These are phyloP conservation scores for Suillus brevipes DNA, from an alignment of 768 basidiomycete genomes.

Conservation along the genomic window DNA sequence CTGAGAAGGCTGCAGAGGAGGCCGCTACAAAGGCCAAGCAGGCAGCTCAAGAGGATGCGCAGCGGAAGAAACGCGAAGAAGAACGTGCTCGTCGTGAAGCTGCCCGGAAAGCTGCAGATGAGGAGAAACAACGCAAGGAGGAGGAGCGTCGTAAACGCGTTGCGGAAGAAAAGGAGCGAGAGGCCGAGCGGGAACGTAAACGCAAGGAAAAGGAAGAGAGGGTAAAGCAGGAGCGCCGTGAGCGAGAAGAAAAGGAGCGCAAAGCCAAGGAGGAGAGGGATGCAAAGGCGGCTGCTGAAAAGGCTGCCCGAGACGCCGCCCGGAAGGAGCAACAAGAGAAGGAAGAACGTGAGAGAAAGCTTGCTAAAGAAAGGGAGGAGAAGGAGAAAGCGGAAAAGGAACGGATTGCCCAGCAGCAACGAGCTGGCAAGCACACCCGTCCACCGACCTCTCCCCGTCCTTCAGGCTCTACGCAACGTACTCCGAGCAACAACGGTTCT, in stretches of 20 bases:
- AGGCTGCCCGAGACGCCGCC: conserved; percentile 40
- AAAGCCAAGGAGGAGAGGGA: conserved; percentile 67
- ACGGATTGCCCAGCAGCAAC: conserved; percentile 46
- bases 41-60: conserved; percentile 76
- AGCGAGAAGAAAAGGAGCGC: conserved; percentile 64
- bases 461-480: conserved; percentile 49
- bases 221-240: conserved; percentile 47
- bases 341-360: conserved; percentile 67
- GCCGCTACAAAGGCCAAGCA: conserved; percentile 76
- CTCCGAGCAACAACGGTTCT: conserved; percentile 47
- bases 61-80: conserved; percentile 81
- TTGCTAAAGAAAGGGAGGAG: conserved; percentile 64
- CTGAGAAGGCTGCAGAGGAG: conserved; percentile 86
- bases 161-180: conserved; percentile 79
- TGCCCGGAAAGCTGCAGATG: conserved; percentile 72
- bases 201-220: conserved; percentile 75
- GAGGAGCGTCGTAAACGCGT: conserved; percentile 79
- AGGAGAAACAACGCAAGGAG: conserved; percentile 80
- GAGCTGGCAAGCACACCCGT: conserved; percentile 46
- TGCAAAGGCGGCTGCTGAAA: conserved; percentile 50
- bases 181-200: conserved; percentile 73
- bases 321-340: conserved; percentile 52
- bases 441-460: conserved; percentile 53
- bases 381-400: conserved; percentile 56
- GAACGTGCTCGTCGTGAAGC: conserved; percentile 80